A percentile compares a stretch with the other conserved stretches of the same genome.
Conservation (phyloP, 2,329 filamentous ascomycete species). For the Alternaria novae-zelandiae region DNA sequence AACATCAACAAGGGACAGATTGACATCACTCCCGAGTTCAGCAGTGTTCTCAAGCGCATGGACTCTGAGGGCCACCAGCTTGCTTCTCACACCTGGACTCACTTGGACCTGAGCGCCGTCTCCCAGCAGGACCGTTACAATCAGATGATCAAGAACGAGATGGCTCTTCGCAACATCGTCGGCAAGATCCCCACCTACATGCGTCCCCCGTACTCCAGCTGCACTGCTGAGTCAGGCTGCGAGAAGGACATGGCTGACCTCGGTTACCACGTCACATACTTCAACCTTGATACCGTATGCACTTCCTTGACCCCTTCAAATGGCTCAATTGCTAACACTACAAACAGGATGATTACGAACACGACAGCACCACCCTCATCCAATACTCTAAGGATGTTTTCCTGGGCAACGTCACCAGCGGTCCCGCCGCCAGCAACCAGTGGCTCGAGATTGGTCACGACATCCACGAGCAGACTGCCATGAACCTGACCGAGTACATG, state of each 20-base stretch:
- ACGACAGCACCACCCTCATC: conserved; percentile 55
- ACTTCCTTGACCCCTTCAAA: not conserved
- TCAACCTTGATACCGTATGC: conserved; percentile 62
- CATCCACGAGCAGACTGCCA: conserved; percentile 55
- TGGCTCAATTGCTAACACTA: not conserved
- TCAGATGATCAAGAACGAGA: conserved; percentile 62
- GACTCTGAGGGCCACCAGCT: conserved; percentile 64
- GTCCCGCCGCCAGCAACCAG: conserved; percentile 27
- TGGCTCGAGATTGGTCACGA: conserved; percentile 64
- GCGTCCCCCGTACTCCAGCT: conserved; percentile 58
- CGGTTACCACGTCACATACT: conserved; percentile 66
- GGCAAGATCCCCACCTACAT: conserved; percentile 64
- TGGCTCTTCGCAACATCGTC: conserved; percentile 63
- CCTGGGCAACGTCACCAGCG: conserved; percentile 51
- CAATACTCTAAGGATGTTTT: conserved; percentile 63
- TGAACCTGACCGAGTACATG: conserved; percentile 54
- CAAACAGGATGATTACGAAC: conserved; percentile 63
- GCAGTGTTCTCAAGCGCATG: conserved; percentile 63
- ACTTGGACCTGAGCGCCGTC: conserved; percentile 57
- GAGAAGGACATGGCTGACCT: conserved; percentile 51
- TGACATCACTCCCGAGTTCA: conserved; percentile 57
- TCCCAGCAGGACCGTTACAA: conserved; percentile 53
- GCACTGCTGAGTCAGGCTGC: conserved; percentile 47
- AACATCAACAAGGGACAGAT: conserved; percentile 64
- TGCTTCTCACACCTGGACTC: conserved; percentile 64